phyloP scores from a whole-genome alignment of 306 rosid genomes.

The Vigna reflexopilosa region DNA sequence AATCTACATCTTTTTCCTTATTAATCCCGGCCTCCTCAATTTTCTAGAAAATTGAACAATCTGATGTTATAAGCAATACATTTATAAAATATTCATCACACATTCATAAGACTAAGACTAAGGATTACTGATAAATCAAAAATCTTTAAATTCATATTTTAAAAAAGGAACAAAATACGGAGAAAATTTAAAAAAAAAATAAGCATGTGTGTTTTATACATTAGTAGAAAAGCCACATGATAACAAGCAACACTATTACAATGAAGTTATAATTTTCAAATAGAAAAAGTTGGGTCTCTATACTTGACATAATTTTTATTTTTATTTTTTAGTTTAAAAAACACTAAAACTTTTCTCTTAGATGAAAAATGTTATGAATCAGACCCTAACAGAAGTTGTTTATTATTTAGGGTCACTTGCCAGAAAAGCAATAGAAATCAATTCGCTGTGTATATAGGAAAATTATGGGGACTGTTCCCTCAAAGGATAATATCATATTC shows the following conservation, averaged over 20 bases:
- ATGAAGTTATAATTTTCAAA: background rate
- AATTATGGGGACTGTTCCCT: too few species aligned
- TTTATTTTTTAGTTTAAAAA: too few species aligned
- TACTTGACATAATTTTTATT: background rate
- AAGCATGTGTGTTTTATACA: background rate
- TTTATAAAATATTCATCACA: background rate
- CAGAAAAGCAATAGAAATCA: too few species aligned
- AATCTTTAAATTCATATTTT: constrained; percentile 16
- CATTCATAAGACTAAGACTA: background rate
- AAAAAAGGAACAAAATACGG: background rate
- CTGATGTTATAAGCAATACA: constrained; percentile 21
- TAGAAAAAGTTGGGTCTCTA: background rate
- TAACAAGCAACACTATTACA: too few species aligned
- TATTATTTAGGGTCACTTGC: too few species aligned
- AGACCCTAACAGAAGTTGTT: too few species aligned
- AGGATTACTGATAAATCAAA: constrained; percentile 25
- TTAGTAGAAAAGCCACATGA: background rate
- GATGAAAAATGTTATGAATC: too few species aligned
- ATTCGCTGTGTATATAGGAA: too few species aligned
- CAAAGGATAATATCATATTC: too few species aligned
- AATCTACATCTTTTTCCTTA: constrained; percentile 90
- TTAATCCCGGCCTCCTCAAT: constrained; percentile 65
- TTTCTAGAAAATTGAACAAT: constrained; percentile 66
- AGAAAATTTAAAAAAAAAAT: background rate
- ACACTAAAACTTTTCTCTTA: too few species aligned